These are phyloP conservation scores for Trametes meyenii DNA, from an alignment of 768 basidiomycete genomes.

Conservation along the genomic window DNA sequence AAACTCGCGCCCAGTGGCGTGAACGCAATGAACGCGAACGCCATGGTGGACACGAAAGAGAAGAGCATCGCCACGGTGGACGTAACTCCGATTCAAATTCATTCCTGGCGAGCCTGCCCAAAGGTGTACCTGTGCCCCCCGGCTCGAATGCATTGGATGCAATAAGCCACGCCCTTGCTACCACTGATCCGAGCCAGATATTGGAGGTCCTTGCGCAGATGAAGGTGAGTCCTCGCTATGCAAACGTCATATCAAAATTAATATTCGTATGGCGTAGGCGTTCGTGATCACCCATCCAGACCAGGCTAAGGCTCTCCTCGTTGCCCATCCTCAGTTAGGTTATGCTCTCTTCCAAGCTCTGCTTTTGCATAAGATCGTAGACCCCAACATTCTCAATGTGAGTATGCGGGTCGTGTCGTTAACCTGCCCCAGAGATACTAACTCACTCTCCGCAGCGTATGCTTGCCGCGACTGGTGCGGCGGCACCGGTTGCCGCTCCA, in stretches of 20 bases:
- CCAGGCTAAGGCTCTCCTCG: slow-evolving; percentile 78
- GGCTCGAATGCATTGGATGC: slow-evolving; percentile 76
- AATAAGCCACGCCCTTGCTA: slow-evolving; percentile 85
- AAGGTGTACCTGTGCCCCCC: slow-evolving; percentile 72
- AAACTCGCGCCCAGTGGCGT: slow-evolving; percentile 57
- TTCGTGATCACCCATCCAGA: slow-evolving; percentile 92
- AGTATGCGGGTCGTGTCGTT: slow-evolving; percentile 16
- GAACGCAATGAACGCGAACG: slow-evolving; percentile 45
- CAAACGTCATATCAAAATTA: slow-evolving; percentile 4
- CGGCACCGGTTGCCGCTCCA: slow-evolving; percentile 18
- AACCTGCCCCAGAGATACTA: neutral
- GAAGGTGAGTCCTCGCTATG: slow-evolving; percentile 67
- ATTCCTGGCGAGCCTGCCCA: slow-evolving; percentile 70
- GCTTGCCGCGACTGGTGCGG: slow-evolving; percentile 46
- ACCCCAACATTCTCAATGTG: slow-evolving; percentile 81
- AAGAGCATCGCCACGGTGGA: slow-evolving; percentile 9
- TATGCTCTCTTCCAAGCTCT: slow-evolving; percentile 97
- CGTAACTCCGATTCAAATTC: slow-evolving; percentile 32
- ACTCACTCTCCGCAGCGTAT: slow-evolving; percentile 41
- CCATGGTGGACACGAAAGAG: slow-evolving; percentile 31
- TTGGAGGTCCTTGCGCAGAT: slow-evolving; percentile 96
- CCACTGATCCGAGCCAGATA: slow-evolving; percentile 79
- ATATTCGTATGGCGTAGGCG: slow-evolving; percentile 53
- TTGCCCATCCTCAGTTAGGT: slow-evolving; percentile 87
- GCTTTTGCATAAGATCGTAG: slow-evolving; percentile 91